Percentiles rank a stretch among this genome's conserved stretches.
Conservation (phyloP, 2,329 filamentous ascomycete species). For the Sclerotinia sclerotiorum region DNA sequence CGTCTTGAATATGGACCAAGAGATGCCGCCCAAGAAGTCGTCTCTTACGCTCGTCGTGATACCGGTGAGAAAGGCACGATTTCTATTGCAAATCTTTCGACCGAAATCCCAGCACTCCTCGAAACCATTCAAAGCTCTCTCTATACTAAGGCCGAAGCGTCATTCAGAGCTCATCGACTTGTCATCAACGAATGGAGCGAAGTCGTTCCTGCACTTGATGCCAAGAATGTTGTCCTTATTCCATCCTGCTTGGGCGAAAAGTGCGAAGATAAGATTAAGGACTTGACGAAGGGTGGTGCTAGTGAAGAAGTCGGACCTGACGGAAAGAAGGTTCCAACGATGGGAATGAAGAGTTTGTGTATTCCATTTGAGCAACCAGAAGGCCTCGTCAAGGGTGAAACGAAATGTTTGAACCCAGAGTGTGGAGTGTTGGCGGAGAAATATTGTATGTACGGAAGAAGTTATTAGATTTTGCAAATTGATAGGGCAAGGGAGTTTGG, state of each 20-base stretch:
- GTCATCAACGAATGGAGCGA: constrained; percentile 85
- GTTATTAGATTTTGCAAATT: constrained; percentile 35
- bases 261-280: constrained; percentile 95
- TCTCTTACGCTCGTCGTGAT: constrained; percentile 85
- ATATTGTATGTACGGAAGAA: constrained; percentile 91
- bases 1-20: constrained; percentile 95
- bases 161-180: constrained; percentile 79
- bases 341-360: constrained; percentile 75
- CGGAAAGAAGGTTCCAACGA: constrained; percentile 60
- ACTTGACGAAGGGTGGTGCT: constrained; percentile 76
- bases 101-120: constrained; percentile 75
- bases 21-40: constrained; percentile 80
- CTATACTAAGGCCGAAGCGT: constrained; percentile 67
- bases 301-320: constrained; percentile 48
- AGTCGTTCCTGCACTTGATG: constrained; percentile 84
- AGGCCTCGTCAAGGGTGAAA: constrained; percentile 74
- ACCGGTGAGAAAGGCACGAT: constrained; percentile 80
- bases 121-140: constrained; percentile 89
- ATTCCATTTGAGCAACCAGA: constrained; percentile 86
- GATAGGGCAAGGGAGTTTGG: constrained; percentile 23
- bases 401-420: constrained; percentile 88
- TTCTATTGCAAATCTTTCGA: constrained; percentile 69
- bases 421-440: constrained; percentile 74
- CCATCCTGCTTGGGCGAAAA: constrained; percentile 79
- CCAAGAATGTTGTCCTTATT: constrained; percentile 89